A percentile compares a stretch with the other conserved stretches of the same genome.
These are phyloP conservation scores for Odontarrhena argentea DNA, from an alignment of 345 rosid genomes.

Conservation along the genomic window DNA sequence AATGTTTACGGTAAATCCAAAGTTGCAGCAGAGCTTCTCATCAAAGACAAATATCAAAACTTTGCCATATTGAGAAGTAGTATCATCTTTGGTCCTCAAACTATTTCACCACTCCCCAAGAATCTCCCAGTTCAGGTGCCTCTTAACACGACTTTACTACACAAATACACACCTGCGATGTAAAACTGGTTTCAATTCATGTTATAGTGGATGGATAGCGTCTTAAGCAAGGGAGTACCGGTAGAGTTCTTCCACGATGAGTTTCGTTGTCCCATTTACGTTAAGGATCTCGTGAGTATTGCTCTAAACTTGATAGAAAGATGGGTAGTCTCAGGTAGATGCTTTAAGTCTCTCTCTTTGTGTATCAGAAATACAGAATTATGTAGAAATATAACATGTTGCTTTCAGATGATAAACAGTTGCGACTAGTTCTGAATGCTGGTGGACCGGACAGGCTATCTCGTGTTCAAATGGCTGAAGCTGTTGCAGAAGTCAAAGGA, in stretches of 20 bases:
- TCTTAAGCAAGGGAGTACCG: conserved; percentile 66
- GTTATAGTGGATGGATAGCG: conserved; percentile 79
- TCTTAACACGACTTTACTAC: background rate
- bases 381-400: conserved; percentile 28
- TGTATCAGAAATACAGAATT: background rate
- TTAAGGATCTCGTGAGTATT: conserved; percentile 68
- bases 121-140: conserved; percentile 86
- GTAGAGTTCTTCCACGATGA: conserved; percentile 81
- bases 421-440: conserved; percentile 70
- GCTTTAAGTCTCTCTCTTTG: background rate
- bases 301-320: conserved; percentile 48
- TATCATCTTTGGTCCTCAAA: conserved; percentile 83
- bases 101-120: conserved; percentile 83
- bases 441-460: conserved; percentile 89
- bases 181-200: conserved; percentile 3
- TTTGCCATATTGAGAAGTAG: conserved; percentile 86
- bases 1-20: conserved; percentile 89
- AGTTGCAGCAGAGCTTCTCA: conserved; percentile 74
- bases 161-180: background rate
- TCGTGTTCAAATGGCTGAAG: conserved; percentile 89
- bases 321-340: conserved; percentile 65
- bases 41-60: conserved; percentile 58
- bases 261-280: conserved; percentile 86
- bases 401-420: conserved; percentile 56
- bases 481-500: conserved; percentile 70